Percentiles rank a stretch among this genome's conserved stretches.
Evolutionary conservation across 164 flowering plant species (phyloP).

Genomic region (Magnolia officinalis): DNA sequence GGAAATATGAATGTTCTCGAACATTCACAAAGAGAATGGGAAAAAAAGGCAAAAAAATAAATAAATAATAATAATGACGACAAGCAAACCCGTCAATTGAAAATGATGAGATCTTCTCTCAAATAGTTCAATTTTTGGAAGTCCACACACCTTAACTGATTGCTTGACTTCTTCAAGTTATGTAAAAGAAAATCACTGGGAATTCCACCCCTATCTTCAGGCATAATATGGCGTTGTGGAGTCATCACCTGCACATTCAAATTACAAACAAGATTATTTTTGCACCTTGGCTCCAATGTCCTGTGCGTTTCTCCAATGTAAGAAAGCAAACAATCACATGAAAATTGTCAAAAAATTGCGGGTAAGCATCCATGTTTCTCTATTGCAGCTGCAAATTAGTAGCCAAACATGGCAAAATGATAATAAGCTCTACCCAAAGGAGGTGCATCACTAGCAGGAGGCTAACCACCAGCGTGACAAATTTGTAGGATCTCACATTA

Average conservation of each 20-base stretch:
- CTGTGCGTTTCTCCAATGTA: neutral
- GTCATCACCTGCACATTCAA: constrained; percentile 28
- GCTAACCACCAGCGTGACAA: too few relatives aligned
- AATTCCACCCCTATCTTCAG: constrained; percentile 34
- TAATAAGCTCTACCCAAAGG: too few relatives aligned
- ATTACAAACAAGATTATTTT: neutral
- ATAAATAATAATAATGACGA: neutral
- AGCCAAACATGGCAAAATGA: too few relatives aligned
- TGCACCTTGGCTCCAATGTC: neutral
- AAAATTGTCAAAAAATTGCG: neutral
- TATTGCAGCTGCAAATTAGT: too few relatives aligned
- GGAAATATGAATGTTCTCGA: too few relatives aligned
- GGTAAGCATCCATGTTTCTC: neutral
- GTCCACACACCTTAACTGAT: constrained; percentile 60
- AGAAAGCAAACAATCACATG: neutral
- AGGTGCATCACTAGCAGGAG: too few relatives aligned
- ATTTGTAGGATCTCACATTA: too few relatives aligned
- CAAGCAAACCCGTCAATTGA: neutral
- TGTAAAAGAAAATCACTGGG: constrained; percentile 52
- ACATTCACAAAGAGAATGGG: too few relatives aligned
- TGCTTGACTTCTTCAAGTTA: constrained; percentile 69
- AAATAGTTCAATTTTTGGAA: neutral
- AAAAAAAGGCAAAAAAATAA: too few relatives aligned
- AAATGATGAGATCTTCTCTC: neutral
- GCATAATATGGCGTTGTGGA: constrained; percentile 34